These are phyloP conservation scores for Silene vulgaris DNA, from an alignment of 179 eudicot species.

Conservation along the genomic window DNA sequence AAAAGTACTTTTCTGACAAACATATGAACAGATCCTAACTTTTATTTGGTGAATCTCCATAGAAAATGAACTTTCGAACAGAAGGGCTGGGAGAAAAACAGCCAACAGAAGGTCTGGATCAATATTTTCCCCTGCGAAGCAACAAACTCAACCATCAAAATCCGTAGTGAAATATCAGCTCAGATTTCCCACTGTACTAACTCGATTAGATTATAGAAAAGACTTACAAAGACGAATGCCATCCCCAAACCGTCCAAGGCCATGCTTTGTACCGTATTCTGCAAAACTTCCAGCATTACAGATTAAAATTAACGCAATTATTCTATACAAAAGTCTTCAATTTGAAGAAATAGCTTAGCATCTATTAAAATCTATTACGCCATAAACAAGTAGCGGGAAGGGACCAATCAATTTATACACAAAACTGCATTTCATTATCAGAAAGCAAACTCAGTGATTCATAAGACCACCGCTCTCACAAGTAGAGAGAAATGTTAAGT, in stretches of 20 bases:
- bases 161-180: not conserved
- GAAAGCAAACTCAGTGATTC: not conserved
- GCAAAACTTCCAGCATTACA: conserved; percentile 29
- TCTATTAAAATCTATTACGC: not conserved
- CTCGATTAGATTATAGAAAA: conserved; percentile 17
- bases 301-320: not conserved
- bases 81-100: conserved; percentile 96
- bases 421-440: too few relatives aligned
- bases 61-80: conserved; percentile 88
- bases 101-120: conserved; percentile 90
- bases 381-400: not conserved
- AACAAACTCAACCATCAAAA: conserved; percentile 22
- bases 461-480: not conserved
- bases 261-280: conserved; percentile 80
- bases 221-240: conserved; percentile 82
- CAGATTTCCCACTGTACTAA: not conserved
- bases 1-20: not conserved
- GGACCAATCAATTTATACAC: not conserved
- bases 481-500: not conserved
- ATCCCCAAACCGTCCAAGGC: conserved; percentile 69
- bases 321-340: not conserved
- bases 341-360: not conserved
- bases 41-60: conserved; percentile 98
- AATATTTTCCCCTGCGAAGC: conserved; percentile 72
- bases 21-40: conserved; percentile 35